Conservation (phyloP, 768 basidiomycete species). For the Tulasnella calospora region DNA sequence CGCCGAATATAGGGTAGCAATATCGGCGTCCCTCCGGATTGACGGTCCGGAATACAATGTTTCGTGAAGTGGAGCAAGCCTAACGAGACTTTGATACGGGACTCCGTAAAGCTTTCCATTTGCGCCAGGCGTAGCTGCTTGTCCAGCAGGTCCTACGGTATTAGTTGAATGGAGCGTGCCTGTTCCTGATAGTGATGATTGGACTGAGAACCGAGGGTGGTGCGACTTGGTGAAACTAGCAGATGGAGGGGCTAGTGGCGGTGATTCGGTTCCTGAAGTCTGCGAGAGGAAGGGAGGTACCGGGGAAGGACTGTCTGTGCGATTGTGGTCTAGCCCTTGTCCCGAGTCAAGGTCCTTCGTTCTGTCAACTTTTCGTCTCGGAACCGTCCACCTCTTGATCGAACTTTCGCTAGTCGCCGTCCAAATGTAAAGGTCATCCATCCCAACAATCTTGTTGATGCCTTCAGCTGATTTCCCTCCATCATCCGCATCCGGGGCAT, state of each 20-base stretch:
- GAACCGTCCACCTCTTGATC: conserved; percentile 76
- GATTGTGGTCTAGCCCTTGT: background rate
- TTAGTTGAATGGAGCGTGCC: background rate
- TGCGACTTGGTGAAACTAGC: background rate
- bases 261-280: background rate
- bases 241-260: background rate
- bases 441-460: conserved; percentile 74
- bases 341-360: background rate
- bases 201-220: conserved; percentile 6
- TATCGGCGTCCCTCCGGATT: conserved; percentile 58
- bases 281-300: background rate
- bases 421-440: conserved; percentile 85
- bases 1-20: conserved; percentile 81
- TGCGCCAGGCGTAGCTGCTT: background rate
- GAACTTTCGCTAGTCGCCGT: conserved; percentile 80
- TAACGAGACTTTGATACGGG: conserved; percentile 36
- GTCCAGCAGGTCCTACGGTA: background rate
- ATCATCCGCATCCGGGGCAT: conserved; percentile 33
- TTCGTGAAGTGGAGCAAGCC: conserved; percentile 36
- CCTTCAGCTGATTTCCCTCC: conserved; percentile 47
- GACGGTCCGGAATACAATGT: conserved; percentile 33
- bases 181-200: background rate
- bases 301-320: background rate
- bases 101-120: conserved; percentile 28
- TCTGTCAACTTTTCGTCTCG: conserved; percentile 45